These are phyloP conservation scores for Acacia pycnantha DNA, from an alignment of 331 rosid species.

Conservation along the genomic window DNA sequence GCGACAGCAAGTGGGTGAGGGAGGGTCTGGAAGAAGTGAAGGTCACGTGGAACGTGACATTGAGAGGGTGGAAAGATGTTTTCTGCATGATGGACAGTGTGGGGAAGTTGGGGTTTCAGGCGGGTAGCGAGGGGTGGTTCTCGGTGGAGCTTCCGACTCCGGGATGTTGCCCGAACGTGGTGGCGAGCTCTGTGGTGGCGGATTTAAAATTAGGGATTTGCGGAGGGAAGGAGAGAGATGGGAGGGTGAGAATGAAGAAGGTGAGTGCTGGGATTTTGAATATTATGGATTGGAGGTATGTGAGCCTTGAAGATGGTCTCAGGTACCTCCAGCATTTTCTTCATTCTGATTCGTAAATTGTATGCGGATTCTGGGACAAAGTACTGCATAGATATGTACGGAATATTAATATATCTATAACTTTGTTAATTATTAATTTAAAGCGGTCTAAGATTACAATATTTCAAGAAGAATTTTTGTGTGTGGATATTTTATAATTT, in stretches of 20 bases:
- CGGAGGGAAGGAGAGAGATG: not conserved
- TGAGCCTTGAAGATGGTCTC: constrained; percentile 58
- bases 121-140: constrained; percentile 56
- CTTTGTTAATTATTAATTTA: no score
- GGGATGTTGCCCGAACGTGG: constrained; percentile 48
- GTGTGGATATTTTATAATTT: no score
- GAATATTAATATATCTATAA: no score
- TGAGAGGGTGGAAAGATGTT: constrained; percentile 65
- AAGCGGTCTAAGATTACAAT: no score
- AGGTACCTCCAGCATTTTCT: constrained; percentile 76
- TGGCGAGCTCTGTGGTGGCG: constrained; percentile 50
- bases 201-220: constrained; percentile 55
- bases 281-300: constrained; percentile 62
- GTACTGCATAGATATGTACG: no score
- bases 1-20: not conserved
- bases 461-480: no score
- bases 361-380: no score
- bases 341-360: not conserved
- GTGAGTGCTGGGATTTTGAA: constrained; percentile 61
- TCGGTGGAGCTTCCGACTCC: constrained; percentile 63
- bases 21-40: constrained; percentile 43
- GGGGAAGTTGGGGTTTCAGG: constrained; percentile 38
- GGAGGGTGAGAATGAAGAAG: constrained; percentile 31
- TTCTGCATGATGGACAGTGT: constrained; percentile 64
- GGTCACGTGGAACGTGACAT: constrained; percentile 60